Base-by-base conservation (phyloP, 176 grass and related monocot species). In the Avena insularis region DNA sequence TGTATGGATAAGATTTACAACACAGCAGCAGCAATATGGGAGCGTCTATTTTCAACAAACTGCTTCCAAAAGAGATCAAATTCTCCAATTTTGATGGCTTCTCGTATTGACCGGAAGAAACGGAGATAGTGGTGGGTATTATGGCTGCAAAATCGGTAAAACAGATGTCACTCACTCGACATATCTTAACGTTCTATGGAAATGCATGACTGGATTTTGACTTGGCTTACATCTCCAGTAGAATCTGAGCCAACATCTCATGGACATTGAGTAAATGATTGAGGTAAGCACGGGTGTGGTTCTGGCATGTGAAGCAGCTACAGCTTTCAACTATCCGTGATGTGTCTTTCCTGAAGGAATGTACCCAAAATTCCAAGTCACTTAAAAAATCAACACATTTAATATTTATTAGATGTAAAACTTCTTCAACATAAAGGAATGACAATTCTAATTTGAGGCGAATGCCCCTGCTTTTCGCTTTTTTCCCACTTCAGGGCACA, bases 241-340 rank as follows among this genome's bases (percentile, higher is more conserved):
- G 88, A 87, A 98, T 98, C 71, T 95, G 93, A 66, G 92, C 93
- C 86, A 98, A 67, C 96, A 98, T 98, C 86, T 95, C 93, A 55
- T 98, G 96, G 50, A 95, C 93, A 35, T 94, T 98, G 13, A 98
- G 90, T 77, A 95, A 78, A 86, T 94, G 96, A 88, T 98, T 98
- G 36, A 98, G 86, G 88, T 98, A 98, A 80, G 93, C 96, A 29
- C 91, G 88, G 46, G 96, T 98, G 71, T 98, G 96, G 70, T 98
- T 98, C 72, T 90, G 88, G 87, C 96, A 98, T 13, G 96, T 98
- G 88, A 95, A 95, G 82, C 96, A 98, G 31, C 56, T 82, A 85
- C 96, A 98, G 53, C 88, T 86, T 64, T 92, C 86, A 31, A 95
- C 82, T 58, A 98, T 89, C 31, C 75, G 88, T 9, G 96, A 91